Conservation (phyloP, 2,329 filamentous ascomycete species). For the Kalaharituber pfeilii region DNA sequence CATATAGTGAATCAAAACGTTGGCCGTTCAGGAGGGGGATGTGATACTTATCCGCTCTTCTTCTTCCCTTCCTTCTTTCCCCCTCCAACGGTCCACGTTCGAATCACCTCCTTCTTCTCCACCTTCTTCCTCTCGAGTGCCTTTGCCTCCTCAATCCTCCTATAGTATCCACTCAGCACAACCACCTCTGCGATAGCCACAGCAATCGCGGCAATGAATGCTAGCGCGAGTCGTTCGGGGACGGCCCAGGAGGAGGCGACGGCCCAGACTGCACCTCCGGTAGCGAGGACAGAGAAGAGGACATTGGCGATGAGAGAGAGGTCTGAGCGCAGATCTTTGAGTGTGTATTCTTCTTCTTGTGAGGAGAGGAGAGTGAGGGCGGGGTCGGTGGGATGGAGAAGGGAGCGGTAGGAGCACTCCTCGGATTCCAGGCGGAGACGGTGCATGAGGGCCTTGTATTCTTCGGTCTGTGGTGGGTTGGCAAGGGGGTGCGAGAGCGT, state of each 20-base stretch:
- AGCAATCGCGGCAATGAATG: background rate
- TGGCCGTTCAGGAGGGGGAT: no score
- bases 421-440: background rate
- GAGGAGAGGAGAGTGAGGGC: background rate
- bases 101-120: background rate
- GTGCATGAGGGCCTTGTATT: slow-evolving; percentile 1
- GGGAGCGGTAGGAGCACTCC: background rate
- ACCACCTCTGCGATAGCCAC: background rate
- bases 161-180: background rate
- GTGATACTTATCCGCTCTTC: no score
- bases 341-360: slow-evolving; percentile 1
- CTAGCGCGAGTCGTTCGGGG: background rate
- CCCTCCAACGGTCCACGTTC: background rate
- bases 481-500: background rate
- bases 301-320: background rate
- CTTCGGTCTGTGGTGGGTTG: background rate
- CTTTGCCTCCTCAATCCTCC: slow-evolving; percentile 1
- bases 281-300: background rate
- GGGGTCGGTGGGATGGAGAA: background rate
- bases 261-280: background rate
- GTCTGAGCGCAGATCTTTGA: background rate
- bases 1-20: no score
- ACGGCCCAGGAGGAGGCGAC: background rate
- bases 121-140: background rate
- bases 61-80: background rate